Evolutionary conservation across 1,284 basidiomycete species (phyloP).

Genomic region (Farysia itapuensis): DNA sequence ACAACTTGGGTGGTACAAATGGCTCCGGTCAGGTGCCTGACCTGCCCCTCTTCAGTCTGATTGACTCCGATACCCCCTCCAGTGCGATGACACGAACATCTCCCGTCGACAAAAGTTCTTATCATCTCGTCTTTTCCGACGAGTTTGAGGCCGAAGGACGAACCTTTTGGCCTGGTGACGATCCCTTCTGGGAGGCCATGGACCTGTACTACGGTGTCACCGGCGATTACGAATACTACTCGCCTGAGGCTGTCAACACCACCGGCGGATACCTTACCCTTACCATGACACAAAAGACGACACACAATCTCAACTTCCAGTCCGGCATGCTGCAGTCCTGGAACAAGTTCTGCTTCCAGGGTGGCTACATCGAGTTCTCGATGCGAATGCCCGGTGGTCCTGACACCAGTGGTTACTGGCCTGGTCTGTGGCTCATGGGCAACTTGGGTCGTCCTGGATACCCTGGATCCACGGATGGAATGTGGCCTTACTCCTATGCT

Average conservation of each 20-base stretch:
- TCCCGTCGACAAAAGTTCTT: constrained; percentile 18
- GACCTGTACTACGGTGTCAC: constrained; percentile 49
- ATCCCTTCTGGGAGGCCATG: constrained; percentile 49
- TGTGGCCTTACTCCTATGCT: constrained; percentile 61
- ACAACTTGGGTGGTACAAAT: constrained; percentile 70
- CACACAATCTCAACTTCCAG: constrained; percentile 52
- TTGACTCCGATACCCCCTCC: constrained; percentile 43
- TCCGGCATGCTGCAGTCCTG: constrained; percentile 54
- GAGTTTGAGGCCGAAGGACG: constrained; percentile 49
- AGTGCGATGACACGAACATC: constrained; percentile 22
- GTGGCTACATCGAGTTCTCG: constrained; percentile 55
- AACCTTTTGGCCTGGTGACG: constrained; percentile 54
- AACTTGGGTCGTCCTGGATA: constrained; percentile 57
- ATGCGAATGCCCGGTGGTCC: constrained; percentile 45
- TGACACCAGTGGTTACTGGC: constrained; percentile 63
- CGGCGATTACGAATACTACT: constrained; percentile 46
- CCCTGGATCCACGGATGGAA: constrained; percentile 54
- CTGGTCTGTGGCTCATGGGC: constrained; percentile 58
- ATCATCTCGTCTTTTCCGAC: constrained; percentile 52
- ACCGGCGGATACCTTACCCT: constrained; percentile 38
- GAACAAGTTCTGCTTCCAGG: constrained; percentile 59
- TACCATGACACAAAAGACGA: constrained; percentile 36
- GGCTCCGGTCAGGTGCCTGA: constrained; percentile 51
- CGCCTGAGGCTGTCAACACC: constrained; percentile 46
- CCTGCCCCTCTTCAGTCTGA: constrained; percentile 30